A percentile compares a stretch with the other conserved stretches of the same genome.
Evolutionary conservation across 441 rosid genomes (phyloP).

Genomic region (Gossypium aridum): DNA sequence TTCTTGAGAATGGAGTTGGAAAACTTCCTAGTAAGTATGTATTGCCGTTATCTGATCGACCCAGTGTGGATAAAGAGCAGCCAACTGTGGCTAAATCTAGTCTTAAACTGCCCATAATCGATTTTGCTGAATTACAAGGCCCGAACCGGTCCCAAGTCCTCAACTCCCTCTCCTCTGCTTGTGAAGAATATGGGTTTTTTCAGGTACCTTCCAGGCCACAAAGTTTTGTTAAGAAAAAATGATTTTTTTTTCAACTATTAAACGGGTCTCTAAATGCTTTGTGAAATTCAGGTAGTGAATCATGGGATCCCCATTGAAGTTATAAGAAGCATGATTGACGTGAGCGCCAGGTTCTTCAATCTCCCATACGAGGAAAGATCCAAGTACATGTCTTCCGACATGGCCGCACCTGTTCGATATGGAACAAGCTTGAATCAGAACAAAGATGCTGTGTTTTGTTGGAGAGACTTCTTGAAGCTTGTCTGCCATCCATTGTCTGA

Average conservation of each 20-base stretch:
- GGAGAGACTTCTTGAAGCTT: slow-evolving; percentile 92
- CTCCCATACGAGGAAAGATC: slow-evolving; percentile 68
- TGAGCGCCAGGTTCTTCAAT: slow-evolving; percentile 53
- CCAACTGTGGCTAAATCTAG: slow-evolving; percentile 18
- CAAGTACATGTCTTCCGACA: slow-evolving; percentile 70
- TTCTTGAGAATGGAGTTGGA: slow-evolving; percentile 44
- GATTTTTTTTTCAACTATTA: neutral
- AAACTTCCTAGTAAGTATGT: slow-evolving; percentile 61
- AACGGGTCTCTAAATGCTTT: neutral
- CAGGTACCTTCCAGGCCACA: slow-evolving; percentile 34
- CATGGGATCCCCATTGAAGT: slow-evolving; percentile 52
- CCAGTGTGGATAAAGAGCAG: slow-evolving; percentile 11
- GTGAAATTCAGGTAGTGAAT: slow-evolving; percentile 50
- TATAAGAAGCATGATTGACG: slow-evolving; percentile 44
- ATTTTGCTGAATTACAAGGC: slow-evolving; percentile 54
- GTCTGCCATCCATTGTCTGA: slow-evolving; percentile 49
- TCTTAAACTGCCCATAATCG: slow-evolving; percentile 59
- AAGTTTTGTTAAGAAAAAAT: neutral
- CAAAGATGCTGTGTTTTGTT: slow-evolving; percentile 62
- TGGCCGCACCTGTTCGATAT: slow-evolving; percentile 67
- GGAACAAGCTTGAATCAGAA: slow-evolving; percentile 84
- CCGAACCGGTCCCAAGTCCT: slow-evolving; percentile 43
- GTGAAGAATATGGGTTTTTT: slow-evolving; percentile 66
- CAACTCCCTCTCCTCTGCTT: slow-evolving; percentile 46
- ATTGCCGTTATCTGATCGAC: slow-evolving; percentile 51